Evolutionary conservation across 768 basidiomycete genomes (phyloP).

Genomic region (Amanita rimosa): DNA sequence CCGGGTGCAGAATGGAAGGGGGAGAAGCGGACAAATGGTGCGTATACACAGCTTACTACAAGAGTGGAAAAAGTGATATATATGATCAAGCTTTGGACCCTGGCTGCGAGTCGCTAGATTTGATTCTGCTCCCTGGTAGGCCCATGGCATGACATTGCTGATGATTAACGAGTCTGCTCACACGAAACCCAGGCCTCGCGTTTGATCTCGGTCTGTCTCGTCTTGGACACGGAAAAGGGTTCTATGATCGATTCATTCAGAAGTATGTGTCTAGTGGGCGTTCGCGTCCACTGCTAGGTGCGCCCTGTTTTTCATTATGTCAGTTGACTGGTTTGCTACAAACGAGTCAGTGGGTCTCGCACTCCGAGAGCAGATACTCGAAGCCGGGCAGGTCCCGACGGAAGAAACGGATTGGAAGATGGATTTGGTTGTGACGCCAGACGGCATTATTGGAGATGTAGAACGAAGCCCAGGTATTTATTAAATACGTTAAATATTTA

Average conservation of each 20-base stretch:
- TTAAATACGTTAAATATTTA: no score
- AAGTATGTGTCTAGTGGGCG: constrained; percentile 34
- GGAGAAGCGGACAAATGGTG: constrained; percentile 39
- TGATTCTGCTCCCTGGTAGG: constrained; percentile 59
- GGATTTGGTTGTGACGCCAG: constrained; percentile 44
- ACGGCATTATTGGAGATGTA: constrained; percentile 12
- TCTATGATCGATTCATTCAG: constrained; percentile 67
- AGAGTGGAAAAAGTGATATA: not conserved
- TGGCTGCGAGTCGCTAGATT: constrained; percentile 34
- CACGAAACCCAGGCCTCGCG: constrained; percentile 44
- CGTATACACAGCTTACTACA: constrained; percentile 15
- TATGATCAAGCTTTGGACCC: constrained; percentile 22
- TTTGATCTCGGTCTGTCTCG: constrained; percentile 62
- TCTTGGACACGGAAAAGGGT: constrained; percentile 76
- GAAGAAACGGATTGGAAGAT: constrained; percentile 51
- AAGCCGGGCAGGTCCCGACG: constrained; percentile 38
- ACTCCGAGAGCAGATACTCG: constrained; percentile 51
- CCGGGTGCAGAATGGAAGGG: constrained; percentile 36
- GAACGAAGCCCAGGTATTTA: not conserved
- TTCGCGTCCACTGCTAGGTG: constrained; percentile 50
- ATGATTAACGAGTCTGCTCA: not conserved
- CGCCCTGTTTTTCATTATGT: constrained; percentile 7
- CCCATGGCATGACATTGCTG: not conserved
- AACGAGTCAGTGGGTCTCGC: constrained; percentile 46
- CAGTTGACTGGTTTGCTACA: no score